Conservation (phyloP, 2,329 filamentous ascomycete species). For the Hymenoscyphus fructigenus region DNA sequence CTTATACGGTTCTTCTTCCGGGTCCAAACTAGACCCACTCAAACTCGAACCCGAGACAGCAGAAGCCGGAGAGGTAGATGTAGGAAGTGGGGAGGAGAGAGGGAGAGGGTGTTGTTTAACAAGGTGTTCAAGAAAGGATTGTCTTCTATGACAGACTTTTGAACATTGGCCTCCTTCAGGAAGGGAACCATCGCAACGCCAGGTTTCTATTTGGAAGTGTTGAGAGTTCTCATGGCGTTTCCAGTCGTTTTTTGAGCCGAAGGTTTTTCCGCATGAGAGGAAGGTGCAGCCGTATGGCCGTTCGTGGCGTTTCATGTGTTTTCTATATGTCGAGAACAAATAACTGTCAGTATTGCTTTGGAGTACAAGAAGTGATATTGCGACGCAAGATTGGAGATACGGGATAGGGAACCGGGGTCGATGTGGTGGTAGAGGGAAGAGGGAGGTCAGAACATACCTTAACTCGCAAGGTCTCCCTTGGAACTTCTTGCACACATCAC, state of each 20-base stretch:
- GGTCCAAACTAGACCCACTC: no score
- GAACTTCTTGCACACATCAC: constrained; percentile 45
- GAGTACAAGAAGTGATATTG: no score
- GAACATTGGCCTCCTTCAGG: constrained; percentile 47
- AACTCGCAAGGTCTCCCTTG: constrained; percentile 55
- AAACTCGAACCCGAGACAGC: not conserved
- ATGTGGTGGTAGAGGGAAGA: not conserved
- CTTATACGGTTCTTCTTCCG: constrained; percentile 33
- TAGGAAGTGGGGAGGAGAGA: constrained; percentile 8
- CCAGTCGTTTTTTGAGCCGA: constrained; percentile 95
- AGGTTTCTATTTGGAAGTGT: constrained; percentile 70
- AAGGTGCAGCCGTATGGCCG: constrained; percentile 83
- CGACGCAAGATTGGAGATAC: not conserved
- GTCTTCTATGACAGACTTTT: constrained; percentile 56
- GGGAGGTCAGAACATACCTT: constrained; percentile 44
- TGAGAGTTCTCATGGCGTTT: constrained; percentile 85
- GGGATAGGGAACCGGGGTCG: not conserved
- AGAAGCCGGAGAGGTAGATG: not conserved
- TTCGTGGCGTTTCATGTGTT: constrained; percentile 79
- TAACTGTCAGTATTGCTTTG: no score
- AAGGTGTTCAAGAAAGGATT: constrained; percentile 64
- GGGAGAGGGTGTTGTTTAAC: constrained; percentile 36
- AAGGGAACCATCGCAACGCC: constrained; percentile 60
- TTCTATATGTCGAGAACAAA: constrained; percentile 39
- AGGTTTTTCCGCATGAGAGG: constrained; percentile 64